These are phyloP conservation scores for Cyathus striatus DNA, from an alignment of 768 basidiomycete genomes.

Conservation along the genomic window DNA sequence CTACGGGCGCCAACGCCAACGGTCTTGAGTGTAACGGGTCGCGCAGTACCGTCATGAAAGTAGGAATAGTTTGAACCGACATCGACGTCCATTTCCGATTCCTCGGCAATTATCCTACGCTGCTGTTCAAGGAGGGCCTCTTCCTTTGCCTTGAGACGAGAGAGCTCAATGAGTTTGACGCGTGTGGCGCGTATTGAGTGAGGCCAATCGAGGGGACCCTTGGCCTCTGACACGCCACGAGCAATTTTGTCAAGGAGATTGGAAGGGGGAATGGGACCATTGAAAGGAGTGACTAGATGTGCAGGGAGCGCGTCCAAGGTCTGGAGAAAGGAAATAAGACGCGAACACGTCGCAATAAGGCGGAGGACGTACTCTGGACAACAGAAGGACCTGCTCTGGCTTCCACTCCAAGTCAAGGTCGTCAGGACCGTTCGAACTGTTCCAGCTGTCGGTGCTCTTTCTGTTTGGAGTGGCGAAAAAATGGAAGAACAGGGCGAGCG, in stretches of 20 bases:
- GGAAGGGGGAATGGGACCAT: slow-evolving; percentile 76
- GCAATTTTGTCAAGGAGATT: slow-evolving; percentile 87
- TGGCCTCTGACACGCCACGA: slow-evolving; percentile 67
- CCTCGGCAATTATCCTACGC: slow-evolving; percentile 42
- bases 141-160: slow-evolving; percentile 61
- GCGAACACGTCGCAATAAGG: slow-evolving; percentile 8
- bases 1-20: slow-evolving; percentile 31
- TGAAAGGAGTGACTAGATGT: slow-evolving; percentile 84
- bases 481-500: slow-evolving; percentile 51
- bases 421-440: slow-evolving; percentile 68
- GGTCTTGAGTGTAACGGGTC: slow-evolving; percentile 9
- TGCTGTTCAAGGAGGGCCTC: slow-evolving; percentile 27
- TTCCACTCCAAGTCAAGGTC: slow-evolving; percentile 72
- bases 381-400: slow-evolving; percentile 62
- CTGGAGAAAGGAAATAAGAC: slow-evolving; percentile 27
- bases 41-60: slow-evolving; percentile 19
- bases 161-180: slow-evolving; percentile 74
- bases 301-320: slow-evolving; percentile 80
- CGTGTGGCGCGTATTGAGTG: slow-evolving; percentile 81
- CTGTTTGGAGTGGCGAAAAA: slow-evolving; percentile 45
- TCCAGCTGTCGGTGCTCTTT: slow-evolving; percentile 82
- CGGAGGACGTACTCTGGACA: slow-evolving; percentile 50
- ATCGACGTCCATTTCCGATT: slow-evolving; percentile 35
- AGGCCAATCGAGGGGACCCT: slow-evolving; percentile 76
- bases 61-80: slow-evolving; percentile 20